These are phyloP conservation scores for Ophiostoma populinum DNA, from an alignment of 2,329 filamentous ascomycete species.

Conservation along the genomic window DNA sequence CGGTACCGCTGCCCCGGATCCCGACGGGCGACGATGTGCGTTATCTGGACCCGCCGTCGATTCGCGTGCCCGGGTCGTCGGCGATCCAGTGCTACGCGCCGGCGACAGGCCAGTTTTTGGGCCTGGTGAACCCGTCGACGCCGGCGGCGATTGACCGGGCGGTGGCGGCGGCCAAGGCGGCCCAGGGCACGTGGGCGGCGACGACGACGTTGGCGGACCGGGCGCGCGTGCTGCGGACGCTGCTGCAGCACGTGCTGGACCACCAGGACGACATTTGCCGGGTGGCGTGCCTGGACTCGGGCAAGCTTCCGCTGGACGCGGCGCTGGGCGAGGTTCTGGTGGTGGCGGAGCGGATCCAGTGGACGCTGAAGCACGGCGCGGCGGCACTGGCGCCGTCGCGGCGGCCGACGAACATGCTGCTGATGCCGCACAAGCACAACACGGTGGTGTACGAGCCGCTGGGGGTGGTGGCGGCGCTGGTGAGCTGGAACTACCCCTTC, in stretches of 20 bases:
- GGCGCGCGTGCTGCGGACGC: constrained; percentile 59
- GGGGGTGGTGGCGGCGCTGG: constrained; percentile 78
- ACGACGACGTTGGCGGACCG: constrained; percentile 62
- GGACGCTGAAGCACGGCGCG: constrained; percentile 86
- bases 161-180: constrained; percentile 53
- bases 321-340: constrained; percentile 88
- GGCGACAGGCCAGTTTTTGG: constrained; percentile 72
- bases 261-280: constrained; percentile 77
- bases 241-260: constrained; percentile 70
- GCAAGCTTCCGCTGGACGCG: constrained; percentile 92
- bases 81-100: constrained; percentile 76
- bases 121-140: constrained; percentile 60
- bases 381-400: constrained; percentile 52
- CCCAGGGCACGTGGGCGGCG: constrained; percentile 62
- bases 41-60: constrained; percentile 7
- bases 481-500: constrained; percentile 96
- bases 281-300: constrained; percentile 77
- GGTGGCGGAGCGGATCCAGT: constrained; percentile 82
- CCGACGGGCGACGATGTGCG: constrained; percentile 37
- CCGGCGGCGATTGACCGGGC: constrained; percentile 61
- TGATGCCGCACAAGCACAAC: constrained; percentile 94
- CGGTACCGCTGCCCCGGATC: constrained; percentile 42
- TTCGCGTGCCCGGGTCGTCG: constrained; percentile 39
- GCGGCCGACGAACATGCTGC: constrained; percentile 62
- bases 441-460: constrained; percentile 80